A percentile compares a stretch with the other conserved stretches of the same genome.
These are phyloP conservation scores for Podaxis pistillaris DNA, from an alignment of 768 basidiomycete species.

Conservation along the genomic window DNA sequence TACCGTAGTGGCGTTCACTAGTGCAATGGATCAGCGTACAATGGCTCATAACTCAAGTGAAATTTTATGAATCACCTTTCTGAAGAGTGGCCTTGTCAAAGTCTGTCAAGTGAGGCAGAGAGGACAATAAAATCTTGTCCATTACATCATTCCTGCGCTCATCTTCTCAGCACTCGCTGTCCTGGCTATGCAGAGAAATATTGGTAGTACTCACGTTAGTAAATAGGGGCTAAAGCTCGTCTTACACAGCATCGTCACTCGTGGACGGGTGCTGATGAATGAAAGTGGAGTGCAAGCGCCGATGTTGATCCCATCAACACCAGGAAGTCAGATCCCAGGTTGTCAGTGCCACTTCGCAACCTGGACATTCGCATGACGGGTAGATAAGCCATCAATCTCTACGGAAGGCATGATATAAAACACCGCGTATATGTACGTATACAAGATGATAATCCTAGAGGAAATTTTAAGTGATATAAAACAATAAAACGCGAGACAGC, in stretches of 20 bases:
- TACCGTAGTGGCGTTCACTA: constrained; percentile 48
- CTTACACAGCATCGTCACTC: not conserved
- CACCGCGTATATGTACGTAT: no score
- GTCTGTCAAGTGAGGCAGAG: constrained; percentile 13
- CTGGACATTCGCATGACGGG: no score
- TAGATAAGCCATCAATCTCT: no score
- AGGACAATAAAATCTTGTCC: constrained; percentile 10
- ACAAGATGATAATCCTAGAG: not conserved
- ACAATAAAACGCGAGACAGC: not conserved
- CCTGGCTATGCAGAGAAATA: not conserved
- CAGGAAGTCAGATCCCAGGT: not conserved
- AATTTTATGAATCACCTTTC: constrained; percentile 25
- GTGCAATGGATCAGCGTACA: not conserved
- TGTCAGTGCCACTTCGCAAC: no score
- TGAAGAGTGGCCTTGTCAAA: constrained; percentile 25
- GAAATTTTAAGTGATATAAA: not conserved
- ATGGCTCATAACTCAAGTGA: not conserved
- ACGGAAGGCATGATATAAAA: no score
- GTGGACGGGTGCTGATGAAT: not conserved
- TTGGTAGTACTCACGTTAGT: not conserved
- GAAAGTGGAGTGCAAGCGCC: not conserved
- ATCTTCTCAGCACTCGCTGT: not conserved
- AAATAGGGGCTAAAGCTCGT: not conserved
- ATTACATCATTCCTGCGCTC: constrained; percentile 9
- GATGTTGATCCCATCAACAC: not conserved